Base-by-base conservation (phyloP, 2,329 filamentous ascomycete genomes). In the Ophiosphaerella narmari region DNA sequence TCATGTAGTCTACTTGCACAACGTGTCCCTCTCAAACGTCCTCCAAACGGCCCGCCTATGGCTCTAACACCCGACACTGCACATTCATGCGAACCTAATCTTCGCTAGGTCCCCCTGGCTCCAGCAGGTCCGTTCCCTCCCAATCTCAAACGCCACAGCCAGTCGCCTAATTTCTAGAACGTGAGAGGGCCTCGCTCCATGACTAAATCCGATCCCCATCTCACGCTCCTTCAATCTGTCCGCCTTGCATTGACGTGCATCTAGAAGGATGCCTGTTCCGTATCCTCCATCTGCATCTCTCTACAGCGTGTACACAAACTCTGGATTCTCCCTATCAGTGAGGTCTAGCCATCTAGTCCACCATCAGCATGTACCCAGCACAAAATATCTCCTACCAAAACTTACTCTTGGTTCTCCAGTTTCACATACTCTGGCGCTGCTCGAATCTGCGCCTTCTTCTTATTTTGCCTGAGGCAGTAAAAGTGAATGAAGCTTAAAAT, bases 361-460 rank as follows among this genome's bases (percentile, higher is more conserved):
- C 35, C 7, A 14, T 50, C 40, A 43, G 43, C 18, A 34, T 9
- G n/a, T 29, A 23, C 23, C 23, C 11, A 7, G 26, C 24, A 21
- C 32, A 35, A 7, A 9, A 7, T 16, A 26, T 13, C 21, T 32
- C 36, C 31, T 26, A 16, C 37, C 2, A 36, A 36, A 18, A 53
- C 59, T 55, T 67, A 88, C 76, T 88, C 86, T 68, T 88, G 85
- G 54, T 88, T 87, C 66, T 85, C 82, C 46, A 88, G 54, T 68
- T 80, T 85, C 21, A 77, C 75, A 65, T 89, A 89, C 1, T 76
- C 80, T 0, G 83, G 80, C 43, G 75, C 72, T 1, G 78, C 78
- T 36, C 83, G 71, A 13, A 82, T 62, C 7, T 63, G 62, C 0
- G 77, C 82, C 73, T 88, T 89, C 70, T 80, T 79, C 54, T 67